These are phyloP conservation scores for Dioscorea dumetorum DNA, from an alignment of 106 monocot species.

Conservation along the genomic window DNA sequence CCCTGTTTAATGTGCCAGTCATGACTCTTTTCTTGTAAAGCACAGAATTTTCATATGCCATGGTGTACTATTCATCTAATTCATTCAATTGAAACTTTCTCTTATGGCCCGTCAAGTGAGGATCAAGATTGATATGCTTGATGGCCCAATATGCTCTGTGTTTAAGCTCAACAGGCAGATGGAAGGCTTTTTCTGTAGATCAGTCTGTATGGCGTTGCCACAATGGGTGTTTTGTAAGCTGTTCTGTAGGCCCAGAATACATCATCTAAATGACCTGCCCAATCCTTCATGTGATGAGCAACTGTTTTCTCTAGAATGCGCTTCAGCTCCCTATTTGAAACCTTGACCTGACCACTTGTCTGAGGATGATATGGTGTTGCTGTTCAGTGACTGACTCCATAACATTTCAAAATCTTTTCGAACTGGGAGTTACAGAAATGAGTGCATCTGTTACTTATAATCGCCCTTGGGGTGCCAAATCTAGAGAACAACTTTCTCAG, in stretches of 20 bases:
- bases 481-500: neutral
- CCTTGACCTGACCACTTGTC: neutral
- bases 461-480: constrained; percentile 3
- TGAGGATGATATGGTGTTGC: neutral
- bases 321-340: constrained; percentile 3
- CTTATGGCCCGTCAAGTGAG: too few relatives aligned
- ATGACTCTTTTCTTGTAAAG: neutral
- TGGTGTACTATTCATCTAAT: too few relatives aligned
- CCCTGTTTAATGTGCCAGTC: neutral
- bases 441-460: neutral
- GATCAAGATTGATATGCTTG: too few relatives aligned
- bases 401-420: neutral
- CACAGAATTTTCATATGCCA: too few relatives aligned
- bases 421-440: neutral
- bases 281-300: neutral
- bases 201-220: neutral
- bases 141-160: too few relatives aligned
- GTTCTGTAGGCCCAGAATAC: constrained; percentile 4
- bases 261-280: constrained; percentile 5
- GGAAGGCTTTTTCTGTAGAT: neutral
- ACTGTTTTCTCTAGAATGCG: constrained; percentile 3
- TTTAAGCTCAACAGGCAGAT: too few relatives aligned
- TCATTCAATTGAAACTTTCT: too few relatives aligned
- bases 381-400: neutral
- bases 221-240: neutral